Evolutionary conservation across 2,329 filamentous ascomycete genomes (phyloP).

Genomic region (Pseudofabraea citricarpa): DNA sequence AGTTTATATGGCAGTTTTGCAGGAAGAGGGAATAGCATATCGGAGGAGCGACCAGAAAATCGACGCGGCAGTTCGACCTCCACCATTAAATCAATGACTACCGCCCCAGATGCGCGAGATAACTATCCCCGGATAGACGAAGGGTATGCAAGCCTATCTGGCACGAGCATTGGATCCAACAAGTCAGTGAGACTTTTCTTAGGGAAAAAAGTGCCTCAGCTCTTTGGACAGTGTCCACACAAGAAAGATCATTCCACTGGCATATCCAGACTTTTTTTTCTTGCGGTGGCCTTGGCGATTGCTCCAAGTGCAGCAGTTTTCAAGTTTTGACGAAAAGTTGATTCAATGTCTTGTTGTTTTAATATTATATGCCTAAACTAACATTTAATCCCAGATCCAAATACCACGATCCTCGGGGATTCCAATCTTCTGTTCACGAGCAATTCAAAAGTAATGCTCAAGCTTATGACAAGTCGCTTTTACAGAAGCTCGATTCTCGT

Average conservation of each 20-base stretch:
- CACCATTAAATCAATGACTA: constrained; percentile 41
- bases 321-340: not conserved
- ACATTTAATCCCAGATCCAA: constrained; percentile 21
- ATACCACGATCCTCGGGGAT: constrained; percentile 20
- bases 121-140: constrained; percentile 26
- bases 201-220: not conserved
- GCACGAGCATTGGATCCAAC: constrained; percentile 25
- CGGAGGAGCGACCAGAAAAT: constrained; percentile 22
- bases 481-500: constrained; percentile 29
- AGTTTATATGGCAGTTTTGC: constrained; percentile 42
- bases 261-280: not conserved
- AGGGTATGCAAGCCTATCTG: constrained; percentile 30
- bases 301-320: not conserved
- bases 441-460: constrained; percentile 28
- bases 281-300: not conserved
- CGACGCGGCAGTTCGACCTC: constrained; percentile 33
- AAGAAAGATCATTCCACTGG: no score
- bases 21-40: constrained; percentile 20
- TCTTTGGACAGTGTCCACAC: no score
- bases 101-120: constrained; percentile 32
- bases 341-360: no score
- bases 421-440: constrained; percentile 30
- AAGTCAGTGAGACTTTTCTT: constrained; percentile 20
- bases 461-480: constrained; percentile 32
- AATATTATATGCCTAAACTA: constrained; percentile 2